Evolutionary conservation across 2,329 filamentous ascomycete genomes (phyloP).

Genomic region (Scedosporium aurantiacum): DNA sequence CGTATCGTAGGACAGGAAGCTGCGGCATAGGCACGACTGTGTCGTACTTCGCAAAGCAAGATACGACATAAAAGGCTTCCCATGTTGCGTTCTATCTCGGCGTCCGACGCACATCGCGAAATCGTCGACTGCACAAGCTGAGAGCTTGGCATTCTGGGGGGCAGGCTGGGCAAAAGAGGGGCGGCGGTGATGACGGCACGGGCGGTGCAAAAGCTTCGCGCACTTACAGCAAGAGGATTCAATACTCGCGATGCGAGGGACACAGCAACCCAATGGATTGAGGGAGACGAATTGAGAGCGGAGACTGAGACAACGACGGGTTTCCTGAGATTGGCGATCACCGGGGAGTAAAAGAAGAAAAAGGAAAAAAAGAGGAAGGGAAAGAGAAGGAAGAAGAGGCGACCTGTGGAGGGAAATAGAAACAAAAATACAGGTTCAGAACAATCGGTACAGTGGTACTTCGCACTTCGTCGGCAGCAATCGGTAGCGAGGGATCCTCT

Average conservation of each 20-base stretch:
- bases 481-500: slow-evolving; percentile 5
- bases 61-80: too few species aligned
- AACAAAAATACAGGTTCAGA: slow-evolving; percentile 1
- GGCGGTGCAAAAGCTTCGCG: not conserved
- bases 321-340: not conserved
- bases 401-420: not conserved
- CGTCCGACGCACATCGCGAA: not conserved
- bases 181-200: not conserved
- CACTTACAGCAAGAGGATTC: not conserved
- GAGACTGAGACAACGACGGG: slow-evolving; percentile 4
- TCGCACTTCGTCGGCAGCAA: not conserved
- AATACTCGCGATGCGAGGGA: not conserved
- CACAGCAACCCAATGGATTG: not conserved
- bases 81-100: too few species aligned
- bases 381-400: slow-evolving; percentile 2
- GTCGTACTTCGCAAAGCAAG: too few species aligned
- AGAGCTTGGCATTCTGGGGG: not conserved
- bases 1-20: too few species aligned
- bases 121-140: not conserved
- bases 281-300: not conserved
- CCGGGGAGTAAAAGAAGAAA: slow-evolving; percentile 3
- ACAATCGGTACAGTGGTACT: not conserved
- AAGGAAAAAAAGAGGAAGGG: slow-evolving; percentile 3
- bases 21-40: too few species aligned
- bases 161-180: not conserved